These are phyloP conservation scores for Tylopilus felleus DNA, from an alignment of 768 basidiomycete species.

Conservation along the genomic window DNA sequence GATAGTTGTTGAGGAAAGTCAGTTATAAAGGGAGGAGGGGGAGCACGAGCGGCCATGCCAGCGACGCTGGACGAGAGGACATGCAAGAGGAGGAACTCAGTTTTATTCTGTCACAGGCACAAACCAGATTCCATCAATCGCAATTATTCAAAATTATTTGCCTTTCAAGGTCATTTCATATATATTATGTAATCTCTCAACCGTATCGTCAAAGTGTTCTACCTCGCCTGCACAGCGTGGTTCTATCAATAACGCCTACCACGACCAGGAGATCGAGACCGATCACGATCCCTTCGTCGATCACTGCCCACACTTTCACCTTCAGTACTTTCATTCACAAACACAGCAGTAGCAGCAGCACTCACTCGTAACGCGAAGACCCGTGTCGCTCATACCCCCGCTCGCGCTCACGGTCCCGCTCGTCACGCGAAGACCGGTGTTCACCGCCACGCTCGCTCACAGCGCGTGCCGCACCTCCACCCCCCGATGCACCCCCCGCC, in stretches of 20 bases:
- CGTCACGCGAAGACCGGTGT: conserved; percentile 59
- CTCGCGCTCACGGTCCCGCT: conserved; percentile 64
- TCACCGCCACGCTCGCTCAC: conserved; percentile 46
- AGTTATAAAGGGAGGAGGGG: conserved; percentile 23
- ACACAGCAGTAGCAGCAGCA: conserved; percentile 19
- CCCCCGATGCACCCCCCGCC: conserved; percentile 33
- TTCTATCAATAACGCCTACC: conserved; percentile 46
- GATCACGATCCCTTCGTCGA: conserved; percentile 68
- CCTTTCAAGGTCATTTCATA: conserved; percentile 14
- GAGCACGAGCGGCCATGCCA: not conserved
- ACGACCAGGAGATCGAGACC: conserved; percentile 68
- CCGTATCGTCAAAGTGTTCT: not conserved
- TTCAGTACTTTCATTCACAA: conserved; percentile 12
- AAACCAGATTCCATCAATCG: conserved; percentile 16
- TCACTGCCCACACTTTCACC: conserved; percentile 44
- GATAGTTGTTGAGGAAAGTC: conserved; percentile 38
- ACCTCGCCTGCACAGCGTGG: conserved; percentile 25
- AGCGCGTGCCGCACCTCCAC: conserved; percentile 26
- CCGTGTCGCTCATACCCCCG: conserved; percentile 68
- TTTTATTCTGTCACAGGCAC: conserved; percentile 39
- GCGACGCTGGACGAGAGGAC: too few relatives aligned
- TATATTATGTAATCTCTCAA: conserved; percentile 19
- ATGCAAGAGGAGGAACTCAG: conserved; percentile 25
- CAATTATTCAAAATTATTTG: conserved; percentile 26
- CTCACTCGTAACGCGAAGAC: conserved; percentile 73